These are phyloP conservation scores for Centaurea solstitialis DNA, from an alignment of 129 eudicot genomes.

Conservation along the genomic window DNA sequence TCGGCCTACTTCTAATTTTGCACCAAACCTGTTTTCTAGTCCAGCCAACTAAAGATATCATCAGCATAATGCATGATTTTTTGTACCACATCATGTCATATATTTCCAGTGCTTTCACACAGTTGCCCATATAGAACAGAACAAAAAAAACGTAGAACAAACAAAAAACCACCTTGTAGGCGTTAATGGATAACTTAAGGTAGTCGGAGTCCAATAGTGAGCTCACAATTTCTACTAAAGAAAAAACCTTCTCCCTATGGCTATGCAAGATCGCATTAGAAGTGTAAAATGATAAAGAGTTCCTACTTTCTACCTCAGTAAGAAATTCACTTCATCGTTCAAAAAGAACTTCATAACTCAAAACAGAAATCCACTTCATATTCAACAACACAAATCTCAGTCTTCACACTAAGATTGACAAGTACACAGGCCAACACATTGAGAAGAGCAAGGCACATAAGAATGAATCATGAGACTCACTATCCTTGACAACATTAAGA, in stretches of 20 bases:
- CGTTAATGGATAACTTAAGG: not conserved
- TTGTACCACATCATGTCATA: not conserved
- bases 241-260: not conserved
- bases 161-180: not conserved
- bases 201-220: not conserved
- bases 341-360: not conserved
- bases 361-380: not conserved
- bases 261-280: not conserved
- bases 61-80: not conserved
- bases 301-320: not conserved
- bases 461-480: not conserved
- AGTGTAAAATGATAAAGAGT: not conserved
- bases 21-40: not conserved
- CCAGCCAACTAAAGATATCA: not conserved
- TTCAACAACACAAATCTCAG: not conserved
- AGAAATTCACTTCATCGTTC: not conserved
- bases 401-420: not conserved
- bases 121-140: not conserved
- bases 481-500: not conserved
- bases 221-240: not conserved
- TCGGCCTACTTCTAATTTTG: not conserved
- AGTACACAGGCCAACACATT: not conserved
- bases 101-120: not conserved
- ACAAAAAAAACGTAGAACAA: not conserved
- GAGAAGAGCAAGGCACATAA: not conserved